Evolutionary conservation across 164 flowering plant species (phyloP).

Genomic region (Euptelea pleiosperma): DNA sequence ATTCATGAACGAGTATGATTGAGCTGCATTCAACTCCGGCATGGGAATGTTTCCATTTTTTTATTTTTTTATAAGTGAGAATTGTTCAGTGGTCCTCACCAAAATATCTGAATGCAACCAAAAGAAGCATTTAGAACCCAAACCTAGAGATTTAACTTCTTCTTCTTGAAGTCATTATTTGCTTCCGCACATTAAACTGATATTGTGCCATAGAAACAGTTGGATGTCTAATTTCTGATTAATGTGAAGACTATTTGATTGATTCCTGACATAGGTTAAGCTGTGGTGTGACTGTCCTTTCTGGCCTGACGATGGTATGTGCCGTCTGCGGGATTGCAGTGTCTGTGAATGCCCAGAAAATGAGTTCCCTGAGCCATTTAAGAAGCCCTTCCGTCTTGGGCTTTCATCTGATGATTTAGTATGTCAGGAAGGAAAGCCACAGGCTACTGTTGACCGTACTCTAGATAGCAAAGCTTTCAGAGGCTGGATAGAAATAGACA

Average conservation of each 20-base stretch:
- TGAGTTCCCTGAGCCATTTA: conserved; percentile 90
- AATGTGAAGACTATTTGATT: neutral
- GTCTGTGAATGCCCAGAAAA: conserved; percentile 96
- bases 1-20: too few relatives aligned
- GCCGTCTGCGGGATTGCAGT: conserved; percentile 94
- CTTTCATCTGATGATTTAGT: conserved; percentile 62
- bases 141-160: too few relatives aligned
- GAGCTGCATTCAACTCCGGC: too few relatives aligned
- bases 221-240: conserved; percentile 7
- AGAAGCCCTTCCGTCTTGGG: conserved; percentile 37
- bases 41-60: too few relatives aligned
- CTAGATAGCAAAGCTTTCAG: conserved; percentile 78
- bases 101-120: too few relatives aligned
- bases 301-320: conserved; percentile 99
- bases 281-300: conserved; percentile 99
- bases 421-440: conserved; percentile 93
- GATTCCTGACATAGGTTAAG: conserved; percentile 51
- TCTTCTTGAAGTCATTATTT: too few relatives aligned
- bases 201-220: neutral
- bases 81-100: too few relatives aligned
- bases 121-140: too few relatives aligned
- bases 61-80: too few relatives aligned
- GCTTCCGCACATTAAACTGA: too few relatives aligned
- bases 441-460: conserved; percentile 89
- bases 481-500: conserved; percentile 86